Base-by-base conservation (phyloP, 495 filamentous ascomycete species). In the Clohesyomyces aquaticus region DNA sequence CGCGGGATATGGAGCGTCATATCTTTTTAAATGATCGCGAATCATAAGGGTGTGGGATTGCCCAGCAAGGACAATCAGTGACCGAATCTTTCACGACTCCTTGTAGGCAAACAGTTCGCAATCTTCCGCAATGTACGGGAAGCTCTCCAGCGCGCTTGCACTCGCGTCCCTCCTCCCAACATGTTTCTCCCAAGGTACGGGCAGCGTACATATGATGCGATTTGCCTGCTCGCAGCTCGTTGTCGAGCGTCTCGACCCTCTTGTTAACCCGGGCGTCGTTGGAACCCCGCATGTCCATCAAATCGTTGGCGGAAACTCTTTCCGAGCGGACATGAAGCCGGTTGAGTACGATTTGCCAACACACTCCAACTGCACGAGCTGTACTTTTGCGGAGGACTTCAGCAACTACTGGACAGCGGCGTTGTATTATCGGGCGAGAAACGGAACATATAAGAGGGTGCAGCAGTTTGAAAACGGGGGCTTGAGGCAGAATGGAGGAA, bases 351-450 rank as follows among this genome's bases (percentile, higher is more conserved):
- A 68, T 38, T 26, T 53, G 6, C 46, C 55, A 1, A 12, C 38
- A 1, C 41, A 48, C 4, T 59, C 60, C 9, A 68, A 35, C 18
- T 68, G 66, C 49, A 68, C 66, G 19, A 68, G 42, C 22, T 68
- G 66, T 32, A 68, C 66, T 12, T 67, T 67, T 38, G 57, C 49
- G 22, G 49, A 67, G 38, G 60, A 68, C 35, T 55, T 68, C 43
- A 29, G 19, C 14, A 68, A 68, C 50, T 68, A 68, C 57, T 68
- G 66, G 66, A 68, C 66, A 0, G 66, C 66, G 16, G 50, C 52
- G 1, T 38, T 68, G 14, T 68, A 64, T 42, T 68, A 57, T 43
- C 4, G 43, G 8, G 66, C 60, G 6, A 25, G 42, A 14, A 68
- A 68, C 35, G 61, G 61, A 9, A 68, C 60, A 3, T 68, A 26